phyloP scores from a whole-genome alignment of 2,329 filamentous ascomycete genomes.

The Pestalotiopsis sp. region DNA sequence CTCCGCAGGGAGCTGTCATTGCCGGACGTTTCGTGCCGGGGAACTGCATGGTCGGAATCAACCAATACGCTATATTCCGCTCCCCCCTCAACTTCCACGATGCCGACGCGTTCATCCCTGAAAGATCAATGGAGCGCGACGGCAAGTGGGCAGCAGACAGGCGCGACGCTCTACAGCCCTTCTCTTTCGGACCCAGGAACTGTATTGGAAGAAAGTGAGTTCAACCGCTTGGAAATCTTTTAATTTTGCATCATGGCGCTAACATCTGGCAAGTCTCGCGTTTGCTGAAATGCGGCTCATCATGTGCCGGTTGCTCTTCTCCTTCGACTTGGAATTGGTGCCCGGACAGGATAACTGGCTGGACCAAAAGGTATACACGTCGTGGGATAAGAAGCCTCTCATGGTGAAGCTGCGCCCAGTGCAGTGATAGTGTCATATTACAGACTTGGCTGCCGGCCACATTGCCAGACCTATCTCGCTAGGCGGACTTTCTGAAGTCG shows the following conservation, averaged over 20 bases:
- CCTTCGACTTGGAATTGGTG: background rate
- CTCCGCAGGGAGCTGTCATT: constrained; percentile 20
- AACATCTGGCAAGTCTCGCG: background rate
- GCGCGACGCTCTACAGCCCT: constrained; percentile 10
- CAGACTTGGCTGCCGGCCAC: background rate
- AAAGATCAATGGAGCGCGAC: constrained; percentile 5
- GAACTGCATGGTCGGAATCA: constrained; percentile 31
- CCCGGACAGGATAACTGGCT: background rate
- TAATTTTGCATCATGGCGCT: background rate
- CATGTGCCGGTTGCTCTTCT: background rate
- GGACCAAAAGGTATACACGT: background rate
- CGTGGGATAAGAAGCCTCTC: constrained; percentile 2
- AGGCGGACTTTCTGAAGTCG: too few species aligned
- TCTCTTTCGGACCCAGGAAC: constrained; percentile 10
- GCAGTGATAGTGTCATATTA: background rate
- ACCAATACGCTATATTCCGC: constrained; percentile 31
- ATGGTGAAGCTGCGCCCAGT: background rate
- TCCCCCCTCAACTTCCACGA: constrained; percentile 14
- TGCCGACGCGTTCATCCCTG: constrained; percentile 6
- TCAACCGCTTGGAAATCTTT: background rate
- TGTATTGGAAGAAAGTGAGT: constrained; percentile 10
- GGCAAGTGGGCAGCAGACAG: background rate
- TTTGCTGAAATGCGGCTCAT: background rate
- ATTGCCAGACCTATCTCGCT: background rate
- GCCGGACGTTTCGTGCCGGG: constrained; percentile 19